These are phyloP conservation scores for Solanum paucissectum DNA, from an alignment of 257 asterid species.

Conservation along the genomic window DNA sequence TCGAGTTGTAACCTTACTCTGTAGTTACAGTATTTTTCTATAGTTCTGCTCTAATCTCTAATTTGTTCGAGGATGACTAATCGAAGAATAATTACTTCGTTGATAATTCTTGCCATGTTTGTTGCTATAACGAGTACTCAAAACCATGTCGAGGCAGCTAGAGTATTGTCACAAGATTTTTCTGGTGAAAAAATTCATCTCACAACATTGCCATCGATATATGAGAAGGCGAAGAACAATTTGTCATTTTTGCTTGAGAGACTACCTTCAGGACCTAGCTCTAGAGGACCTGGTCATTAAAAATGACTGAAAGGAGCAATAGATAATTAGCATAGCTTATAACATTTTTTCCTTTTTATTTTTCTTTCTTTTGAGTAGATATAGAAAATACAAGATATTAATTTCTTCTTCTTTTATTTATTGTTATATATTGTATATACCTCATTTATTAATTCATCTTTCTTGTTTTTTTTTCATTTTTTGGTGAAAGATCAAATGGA, in stretches of 20 bases:
- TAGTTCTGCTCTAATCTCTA: background rate
- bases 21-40: background rate
- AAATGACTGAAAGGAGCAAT: background rate
- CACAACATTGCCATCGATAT: background rate
- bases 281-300: slow-evolving; percentile 20
- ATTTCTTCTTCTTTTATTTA: background rate
- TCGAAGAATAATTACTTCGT: background rate
- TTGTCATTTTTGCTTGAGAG: slow-evolving; percentile 10
- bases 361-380: background rate
- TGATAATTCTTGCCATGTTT: background rate
- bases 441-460: background rate
- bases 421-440: background rate
- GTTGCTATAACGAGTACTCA: background rate
- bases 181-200: background rate
- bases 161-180: background rate
- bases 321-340: background rate
- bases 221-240: slow-evolving; percentile 1
- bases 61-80: background rate
- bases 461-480: background rate
- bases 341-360: background rate
- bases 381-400: background rate
- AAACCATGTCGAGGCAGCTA: slow-evolving; percentile 5
- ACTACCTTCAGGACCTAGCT: slow-evolving; percentile 19
- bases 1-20: background rate
- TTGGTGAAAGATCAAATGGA: background rate